phyloP scores from a whole-genome alignment of 2,329 filamentous ascomycete species.

The Talaromyces amestolkiae region DNA sequence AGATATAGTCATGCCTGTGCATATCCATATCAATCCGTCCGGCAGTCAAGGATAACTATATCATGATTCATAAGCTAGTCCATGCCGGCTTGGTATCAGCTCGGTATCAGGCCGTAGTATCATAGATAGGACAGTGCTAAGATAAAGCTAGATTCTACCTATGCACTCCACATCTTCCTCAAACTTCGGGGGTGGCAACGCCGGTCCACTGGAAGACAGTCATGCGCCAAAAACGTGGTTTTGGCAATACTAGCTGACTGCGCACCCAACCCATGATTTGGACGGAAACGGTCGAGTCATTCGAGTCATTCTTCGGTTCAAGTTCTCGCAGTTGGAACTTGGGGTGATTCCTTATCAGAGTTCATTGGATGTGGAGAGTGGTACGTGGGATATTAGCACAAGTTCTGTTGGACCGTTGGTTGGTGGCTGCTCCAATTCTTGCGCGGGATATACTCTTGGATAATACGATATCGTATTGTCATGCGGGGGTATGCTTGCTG shows the following conservation, averaged over 20 bases:
- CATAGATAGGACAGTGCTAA: neutral
- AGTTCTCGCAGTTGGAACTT: no score
- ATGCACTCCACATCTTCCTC: neutral
- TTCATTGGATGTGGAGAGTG: neutral
- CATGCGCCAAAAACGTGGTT: neutral
- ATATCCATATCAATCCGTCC: neutral
- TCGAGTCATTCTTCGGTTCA: neutral
- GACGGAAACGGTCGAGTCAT: neutral
- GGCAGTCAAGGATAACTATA: neutral
- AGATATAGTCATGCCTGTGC: neutral
- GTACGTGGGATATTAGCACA: neutral
- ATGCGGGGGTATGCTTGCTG: neutral
- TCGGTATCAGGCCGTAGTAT: neutral
- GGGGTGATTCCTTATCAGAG: neutral
- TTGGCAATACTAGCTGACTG: neutral
- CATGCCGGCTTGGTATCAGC: neutral
- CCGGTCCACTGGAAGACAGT: neutral
- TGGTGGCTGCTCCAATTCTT: neutral
- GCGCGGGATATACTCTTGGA: constrained; percentile 1
- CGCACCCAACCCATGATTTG: neutral
- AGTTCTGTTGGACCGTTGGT: neutral
- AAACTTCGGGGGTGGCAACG: neutral
- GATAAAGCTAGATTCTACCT: neutral
- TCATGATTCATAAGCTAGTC: neutral
- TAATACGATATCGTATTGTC: neutral